These are phyloP conservation scores for Schizopora paradoxa DNA, from an alignment of 1,284 basidiomycete genomes.

Conservation along the genomic window DNA sequence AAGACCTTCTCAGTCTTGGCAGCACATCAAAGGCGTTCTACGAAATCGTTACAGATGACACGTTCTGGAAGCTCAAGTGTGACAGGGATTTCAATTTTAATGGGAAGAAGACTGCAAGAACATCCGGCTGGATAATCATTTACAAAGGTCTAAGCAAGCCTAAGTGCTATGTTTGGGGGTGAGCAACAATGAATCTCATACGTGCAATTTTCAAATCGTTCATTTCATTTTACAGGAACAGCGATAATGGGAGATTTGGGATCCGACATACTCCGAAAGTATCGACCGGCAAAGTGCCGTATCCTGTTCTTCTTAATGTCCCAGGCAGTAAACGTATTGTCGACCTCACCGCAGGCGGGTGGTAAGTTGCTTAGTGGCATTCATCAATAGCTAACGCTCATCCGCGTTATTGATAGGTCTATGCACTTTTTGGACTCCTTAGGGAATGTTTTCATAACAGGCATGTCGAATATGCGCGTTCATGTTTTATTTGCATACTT, in stretches of 20 bases:
- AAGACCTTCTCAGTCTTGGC: slow-evolving; percentile 55
- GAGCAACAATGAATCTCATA: slow-evolving; percentile 23
- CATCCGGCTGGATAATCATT: slow-evolving; percentile 72
- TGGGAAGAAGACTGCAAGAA: slow-evolving; percentile 60
- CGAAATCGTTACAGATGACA: slow-evolving; percentile 61
- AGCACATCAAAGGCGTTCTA: slow-evolving; percentile 55
- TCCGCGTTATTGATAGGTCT: slow-evolving; percentile 44
- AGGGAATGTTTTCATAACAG: slow-evolving; percentile 60
- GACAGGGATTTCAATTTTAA: slow-evolving; percentile 76
- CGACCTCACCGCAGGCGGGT: slow-evolving; percentile 72
- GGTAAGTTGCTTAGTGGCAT: slow-evolving; percentile 40
- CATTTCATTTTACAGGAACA: slow-evolving; percentile 39
- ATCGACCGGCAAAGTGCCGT: slow-evolving; percentile 43
- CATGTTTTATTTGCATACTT: slow-evolving; percentile 14
- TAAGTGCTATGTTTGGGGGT: slow-evolving; percentile 80
- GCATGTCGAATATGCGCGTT: not conserved
- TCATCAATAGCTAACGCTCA: slow-evolving; percentile 10
- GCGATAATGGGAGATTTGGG: slow-evolving; percentile 57
- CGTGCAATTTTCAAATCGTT: not conserved
- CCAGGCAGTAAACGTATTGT: slow-evolving; percentile 58
- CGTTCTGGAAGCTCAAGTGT: slow-evolving; percentile 73
- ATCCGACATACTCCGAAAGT: slow-evolving; percentile 34
- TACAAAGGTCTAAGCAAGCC: slow-evolving; percentile 62
- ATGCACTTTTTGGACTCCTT: slow-evolving; percentile 75
- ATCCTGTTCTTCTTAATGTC: slow-evolving; percentile 55